Evolutionary conservation across 495 filamentous ascomycete species (phyloP).

Genomic region (Aspergillus wentii): DNA sequence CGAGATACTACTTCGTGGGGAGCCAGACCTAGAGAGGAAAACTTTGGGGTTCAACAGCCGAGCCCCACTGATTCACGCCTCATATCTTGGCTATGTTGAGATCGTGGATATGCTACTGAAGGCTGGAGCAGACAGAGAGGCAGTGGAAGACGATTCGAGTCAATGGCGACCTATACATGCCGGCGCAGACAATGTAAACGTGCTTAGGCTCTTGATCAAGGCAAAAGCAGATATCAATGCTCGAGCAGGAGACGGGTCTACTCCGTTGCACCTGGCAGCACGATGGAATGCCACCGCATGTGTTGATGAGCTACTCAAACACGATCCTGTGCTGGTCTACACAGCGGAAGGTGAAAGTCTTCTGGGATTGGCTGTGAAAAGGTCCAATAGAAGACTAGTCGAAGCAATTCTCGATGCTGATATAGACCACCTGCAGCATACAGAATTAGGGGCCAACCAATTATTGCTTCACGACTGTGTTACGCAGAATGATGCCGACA

Average conservation of each 20-base stretch:
- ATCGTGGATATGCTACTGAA: background rate
- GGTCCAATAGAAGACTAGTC: background rate
- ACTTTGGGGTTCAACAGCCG: background rate
- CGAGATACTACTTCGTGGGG: background rate
- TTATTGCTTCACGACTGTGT: background rate
- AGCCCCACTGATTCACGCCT: background rate
- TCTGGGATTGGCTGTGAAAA: background rate
- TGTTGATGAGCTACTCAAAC: conserved; percentile 1
- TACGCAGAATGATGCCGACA: background rate
- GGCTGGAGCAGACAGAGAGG: background rate
- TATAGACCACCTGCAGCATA: background rate
- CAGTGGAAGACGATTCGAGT: background rate
- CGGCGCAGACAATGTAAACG: background rate
- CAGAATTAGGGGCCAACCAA: background rate
- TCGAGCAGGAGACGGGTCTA: background rate
- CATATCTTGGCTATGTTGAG: background rate
- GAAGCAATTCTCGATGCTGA: background rate
- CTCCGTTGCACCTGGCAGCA: background rate
- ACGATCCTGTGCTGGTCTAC: background rate
- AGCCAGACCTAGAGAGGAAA: background rate
- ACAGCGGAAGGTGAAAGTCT: background rate
- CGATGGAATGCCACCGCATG: background rate
- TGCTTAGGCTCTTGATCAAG: background rate
- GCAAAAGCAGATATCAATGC: background rate
- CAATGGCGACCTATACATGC: conserved; percentile 1